phyloP scores from a whole-genome alignment of 805 yeast genomes.

The Candida piceae region DNA sequence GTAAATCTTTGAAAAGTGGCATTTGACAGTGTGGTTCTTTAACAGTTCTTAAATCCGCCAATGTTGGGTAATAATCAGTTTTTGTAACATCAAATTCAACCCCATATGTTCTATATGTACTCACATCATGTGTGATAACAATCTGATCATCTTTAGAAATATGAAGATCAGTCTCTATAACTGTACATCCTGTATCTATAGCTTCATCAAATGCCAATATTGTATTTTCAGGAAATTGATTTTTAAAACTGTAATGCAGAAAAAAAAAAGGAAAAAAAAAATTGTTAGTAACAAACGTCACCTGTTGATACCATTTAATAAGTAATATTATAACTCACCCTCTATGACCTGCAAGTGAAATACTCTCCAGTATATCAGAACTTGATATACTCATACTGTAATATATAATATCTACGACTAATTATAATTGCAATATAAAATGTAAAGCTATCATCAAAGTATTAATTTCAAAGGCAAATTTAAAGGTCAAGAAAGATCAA shows the following conservation, averaged over 20 bases:
- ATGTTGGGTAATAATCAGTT: conserved; percentile 22
- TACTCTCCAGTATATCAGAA: neutral
- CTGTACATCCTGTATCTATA: conserved; percentile 27
- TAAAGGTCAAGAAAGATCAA: too few species aligned
- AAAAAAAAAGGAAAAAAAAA: neutral
- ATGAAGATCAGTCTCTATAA: conserved; percentile 35
- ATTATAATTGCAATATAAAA: too few species aligned
- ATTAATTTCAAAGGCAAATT: too few species aligned
- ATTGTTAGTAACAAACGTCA: neutral
- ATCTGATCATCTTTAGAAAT: conserved; percentile 29
- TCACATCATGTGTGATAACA: conserved; percentile 32
- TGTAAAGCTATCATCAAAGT: too few species aligned
- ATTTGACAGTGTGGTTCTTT: conserved; percentile 30
- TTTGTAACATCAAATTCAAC: conserved; percentile 22
- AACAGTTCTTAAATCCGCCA: conserved; percentile 26
- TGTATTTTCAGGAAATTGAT: conserved; percentile 33
- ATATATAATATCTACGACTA: too few species aligned
- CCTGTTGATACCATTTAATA: neutral
- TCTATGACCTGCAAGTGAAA: conserved; percentile 25
- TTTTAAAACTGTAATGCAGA: conserved; percentile 21
- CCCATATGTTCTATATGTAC: conserved; percentile 30
- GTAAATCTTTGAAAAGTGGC: conserved; percentile 27
- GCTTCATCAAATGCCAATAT: conserved; percentile 32
- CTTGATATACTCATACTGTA: too few species aligned
- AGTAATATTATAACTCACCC: conserved; percentile 19